Percentiles rank a stretch among this genome's conserved stretches.
Conservation (phyloP, 192 early-diverging fungal genomes). For the Piromyces sp. region DNA sequence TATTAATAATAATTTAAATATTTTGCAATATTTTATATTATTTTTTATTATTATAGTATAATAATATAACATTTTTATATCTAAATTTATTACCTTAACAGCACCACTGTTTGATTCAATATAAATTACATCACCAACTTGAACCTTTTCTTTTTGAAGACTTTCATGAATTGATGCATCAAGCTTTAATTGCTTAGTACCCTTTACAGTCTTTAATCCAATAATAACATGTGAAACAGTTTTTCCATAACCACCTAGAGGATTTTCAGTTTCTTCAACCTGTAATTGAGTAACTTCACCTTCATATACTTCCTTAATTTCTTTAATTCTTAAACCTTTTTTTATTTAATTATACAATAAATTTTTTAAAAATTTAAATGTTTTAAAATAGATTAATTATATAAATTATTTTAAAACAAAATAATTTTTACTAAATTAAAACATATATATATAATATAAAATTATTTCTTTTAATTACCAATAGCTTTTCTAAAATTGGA, state of each 20-base stretch:
- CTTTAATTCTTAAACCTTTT: constrained; percentile 80
- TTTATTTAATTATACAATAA: background rate
- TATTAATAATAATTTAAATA: no score
- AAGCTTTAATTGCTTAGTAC: constrained; percentile 90
- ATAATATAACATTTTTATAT: no score
- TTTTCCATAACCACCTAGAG: constrained; percentile 93
- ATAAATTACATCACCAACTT: constrained; percentile 92
- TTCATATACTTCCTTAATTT: constrained; percentile 98
- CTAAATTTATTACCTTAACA: constrained; percentile 44
- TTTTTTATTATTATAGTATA: no score
- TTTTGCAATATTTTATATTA: no score
- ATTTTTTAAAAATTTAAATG: no score
- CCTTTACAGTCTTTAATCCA: constrained; percentile 95
- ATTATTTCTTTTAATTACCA: constrained; percentile 25
- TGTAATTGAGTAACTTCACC: constrained; percentile 95
- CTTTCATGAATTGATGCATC: constrained; percentile 95
- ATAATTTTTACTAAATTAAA: background rate
- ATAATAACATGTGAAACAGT: constrained; percentile 89
- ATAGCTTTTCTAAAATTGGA: constrained; percentile 96
- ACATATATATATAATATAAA: background rate
- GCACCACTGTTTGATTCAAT: constrained; percentile 93
- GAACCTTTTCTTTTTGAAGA: constrained; percentile 91
- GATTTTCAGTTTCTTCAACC: constrained; percentile 95
- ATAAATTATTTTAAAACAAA: no score
- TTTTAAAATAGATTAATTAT: no score